Percentiles rank a stretch among this genome's conserved stretches.
These are phyloP conservation scores for Clathrospora elynae DNA, from an alignment of 2,329 filamentous ascomycete species.

Conservation along the genomic window DNA sequence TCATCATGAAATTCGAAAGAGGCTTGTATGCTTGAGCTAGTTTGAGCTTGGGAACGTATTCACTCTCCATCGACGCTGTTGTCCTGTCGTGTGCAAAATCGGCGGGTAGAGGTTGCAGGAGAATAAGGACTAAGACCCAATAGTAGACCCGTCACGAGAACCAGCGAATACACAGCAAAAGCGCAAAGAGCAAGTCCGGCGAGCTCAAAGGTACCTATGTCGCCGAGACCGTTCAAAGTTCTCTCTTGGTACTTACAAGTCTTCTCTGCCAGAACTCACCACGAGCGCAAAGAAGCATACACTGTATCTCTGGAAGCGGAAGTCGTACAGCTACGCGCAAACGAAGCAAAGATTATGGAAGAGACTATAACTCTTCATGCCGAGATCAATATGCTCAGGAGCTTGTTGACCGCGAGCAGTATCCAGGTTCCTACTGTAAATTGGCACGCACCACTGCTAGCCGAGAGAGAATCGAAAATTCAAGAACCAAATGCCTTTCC, in stretches of 20 bases:
- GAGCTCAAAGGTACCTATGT: constrained; percentile 37
- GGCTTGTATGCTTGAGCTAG: no score
- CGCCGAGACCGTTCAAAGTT: neutral
- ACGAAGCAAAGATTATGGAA: constrained; percentile 36
- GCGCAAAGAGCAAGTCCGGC: constrained; percentile 47
- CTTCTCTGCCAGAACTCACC: constrained; percentile 32
- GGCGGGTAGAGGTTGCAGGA: no score
- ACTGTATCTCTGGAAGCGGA: constrained; percentile 36
- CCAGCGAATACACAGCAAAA: constrained; percentile 20
- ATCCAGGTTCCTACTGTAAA: no score
- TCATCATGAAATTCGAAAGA: no score
- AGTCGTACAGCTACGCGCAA: constrained; percentile 37
- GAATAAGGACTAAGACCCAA: neutral
- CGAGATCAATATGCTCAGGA: constrained; percentile 30
- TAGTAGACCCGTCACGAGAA: neutral
- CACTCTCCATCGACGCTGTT: no score
- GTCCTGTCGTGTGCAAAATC: no score
- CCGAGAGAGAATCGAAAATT: neutral
- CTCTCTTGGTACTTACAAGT: neutral
- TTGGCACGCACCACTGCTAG: no score
- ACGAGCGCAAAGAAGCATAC: constrained; percentile 44
- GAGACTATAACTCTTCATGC: constrained; percentile 32
- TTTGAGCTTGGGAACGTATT: no score
- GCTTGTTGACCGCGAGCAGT: constrained; percentile 22
- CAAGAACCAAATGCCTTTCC: neutral